These are phyloP conservation scores for Botrytis byssoidea DNA, from an alignment of 2,329 filamentous ascomycete genomes.

Conservation along the genomic window DNA sequence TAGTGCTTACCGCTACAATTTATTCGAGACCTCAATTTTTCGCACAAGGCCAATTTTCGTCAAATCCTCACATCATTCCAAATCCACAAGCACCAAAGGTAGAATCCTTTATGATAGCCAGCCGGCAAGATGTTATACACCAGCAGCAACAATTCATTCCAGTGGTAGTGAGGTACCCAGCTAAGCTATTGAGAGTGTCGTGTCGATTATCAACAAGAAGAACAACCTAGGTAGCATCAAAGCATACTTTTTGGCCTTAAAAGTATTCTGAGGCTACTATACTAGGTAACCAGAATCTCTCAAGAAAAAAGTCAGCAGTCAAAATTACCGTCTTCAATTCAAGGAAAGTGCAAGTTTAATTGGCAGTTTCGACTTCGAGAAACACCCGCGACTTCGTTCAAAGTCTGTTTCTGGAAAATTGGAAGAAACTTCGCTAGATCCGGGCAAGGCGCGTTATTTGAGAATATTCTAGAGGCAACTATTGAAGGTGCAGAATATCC, in stretches of 20 bases:
- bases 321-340: neutral
- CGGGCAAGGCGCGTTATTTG: neutral
- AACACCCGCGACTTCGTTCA: neutral
- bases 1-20: neutral
- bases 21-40: neutral
- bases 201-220: neutral
- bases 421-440: neutral
- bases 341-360: neutral
- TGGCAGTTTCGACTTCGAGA: neutral
- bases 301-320: neutral
- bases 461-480: neutral
- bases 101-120: slow-evolving; percentile 2
- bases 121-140: neutral
- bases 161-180: neutral
- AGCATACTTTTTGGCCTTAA: neutral
- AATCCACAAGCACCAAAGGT: neutral
- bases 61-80: too few species aligned
- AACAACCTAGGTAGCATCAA: neutral
- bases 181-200: neutral
- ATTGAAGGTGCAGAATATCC: neutral
- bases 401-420: neutral
- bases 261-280: neutral
- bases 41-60: neutral
- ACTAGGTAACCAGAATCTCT: neutral
- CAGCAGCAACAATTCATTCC: neutral